These are phyloP conservation scores for Paramecium sonneborni DNA, from an alignment of 73 alveolate genomes.

Conservation along the genomic window DNA sequence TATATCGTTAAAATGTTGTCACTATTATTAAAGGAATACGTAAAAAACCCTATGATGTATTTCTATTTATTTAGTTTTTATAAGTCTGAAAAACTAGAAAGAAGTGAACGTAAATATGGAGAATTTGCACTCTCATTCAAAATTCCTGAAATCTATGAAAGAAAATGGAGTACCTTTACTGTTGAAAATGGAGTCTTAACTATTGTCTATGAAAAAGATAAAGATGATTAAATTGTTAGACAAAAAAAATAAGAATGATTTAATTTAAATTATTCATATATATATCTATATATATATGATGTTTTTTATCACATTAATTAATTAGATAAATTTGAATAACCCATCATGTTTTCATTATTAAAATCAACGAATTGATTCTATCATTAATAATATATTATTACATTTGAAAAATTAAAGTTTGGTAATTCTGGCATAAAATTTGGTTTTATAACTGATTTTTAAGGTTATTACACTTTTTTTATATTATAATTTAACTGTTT, in stretches of 20 bases:
- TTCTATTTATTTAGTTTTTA: neutral
- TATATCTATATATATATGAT: neutral
- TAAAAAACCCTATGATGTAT: slow-evolving; percentile 53
- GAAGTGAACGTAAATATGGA: slow-evolving; percentile 68
- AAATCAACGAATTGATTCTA: neutral
- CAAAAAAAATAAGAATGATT: neutral
- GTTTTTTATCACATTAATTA: neutral
- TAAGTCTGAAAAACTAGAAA: slow-evolving; percentile 52
- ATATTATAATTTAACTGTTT: neutral
- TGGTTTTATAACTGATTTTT: neutral
- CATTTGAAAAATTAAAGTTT: slow-evolving; percentile 29
- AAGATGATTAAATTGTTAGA: slow-evolving; percentile 61
- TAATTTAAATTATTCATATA: neutral
- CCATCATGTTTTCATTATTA: neutral
- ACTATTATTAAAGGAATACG: slow-evolving; percentile 57
- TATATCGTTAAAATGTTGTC: slow-evolving; percentile 57
- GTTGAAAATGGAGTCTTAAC: slow-evolving; percentile 66
- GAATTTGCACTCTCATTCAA: slow-evolving; percentile 61
- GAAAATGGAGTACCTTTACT: slow-evolving; percentile 57
- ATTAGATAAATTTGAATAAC: slow-evolving; percentile 17
- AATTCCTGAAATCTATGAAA: slow-evolving; percentile 67
- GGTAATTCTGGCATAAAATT: slow-evolving; percentile 49
- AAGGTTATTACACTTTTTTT: neutral
- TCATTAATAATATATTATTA: neutral
- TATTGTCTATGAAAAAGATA: slow-evolving; percentile 61